Conservation (phyloP, 306 rosid genomes). For the Echinosophora koreensis region DNA sequence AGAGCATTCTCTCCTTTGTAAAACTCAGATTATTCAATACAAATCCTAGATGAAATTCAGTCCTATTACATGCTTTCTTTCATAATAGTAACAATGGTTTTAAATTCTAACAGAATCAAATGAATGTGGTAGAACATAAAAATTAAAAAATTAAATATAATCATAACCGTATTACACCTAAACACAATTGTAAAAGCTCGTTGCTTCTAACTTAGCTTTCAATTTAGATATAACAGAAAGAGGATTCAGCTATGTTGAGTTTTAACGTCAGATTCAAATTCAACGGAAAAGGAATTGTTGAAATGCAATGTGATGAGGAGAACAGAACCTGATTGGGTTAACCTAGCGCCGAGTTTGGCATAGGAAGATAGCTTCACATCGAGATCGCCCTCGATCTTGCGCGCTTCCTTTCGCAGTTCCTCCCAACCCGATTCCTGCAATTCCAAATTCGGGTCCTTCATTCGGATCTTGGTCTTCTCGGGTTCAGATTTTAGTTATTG, state of each 20-base stretch:
- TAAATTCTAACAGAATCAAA: no score
- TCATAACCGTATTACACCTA: neutral
- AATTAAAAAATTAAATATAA: neutral
- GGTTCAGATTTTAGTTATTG: slow-evolving; percentile 49
- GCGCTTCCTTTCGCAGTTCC: slow-evolving; percentile 90
- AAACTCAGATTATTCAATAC: no score
- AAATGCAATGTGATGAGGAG: neutral
- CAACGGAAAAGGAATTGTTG: neutral
- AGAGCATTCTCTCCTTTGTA: no score
- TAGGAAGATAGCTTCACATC: slow-evolving; percentile 97
- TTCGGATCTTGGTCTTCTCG: slow-evolving; percentile 54
- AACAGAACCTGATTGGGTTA: slow-evolving; percentile 83
- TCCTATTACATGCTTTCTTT: no score
- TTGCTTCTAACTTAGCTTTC: neutral
- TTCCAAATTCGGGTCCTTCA: slow-evolving; percentile 79
- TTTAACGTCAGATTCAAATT: slow-evolving; percentile 10
- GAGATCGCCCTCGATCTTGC: slow-evolving; percentile 99
- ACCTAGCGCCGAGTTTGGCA: slow-evolving; percentile 87
- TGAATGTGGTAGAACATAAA: no score
- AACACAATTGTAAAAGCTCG: neutral
- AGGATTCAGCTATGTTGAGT: neutral
- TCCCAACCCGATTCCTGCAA: slow-evolving; percentile 99
- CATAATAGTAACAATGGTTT: no score
- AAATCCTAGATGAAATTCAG: no score
- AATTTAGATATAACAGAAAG: neutral